phyloP scores from a whole-genome alignment of 2,329 filamentous ascomycete genomes.

The Sordariomycetes sp. region DNA sequence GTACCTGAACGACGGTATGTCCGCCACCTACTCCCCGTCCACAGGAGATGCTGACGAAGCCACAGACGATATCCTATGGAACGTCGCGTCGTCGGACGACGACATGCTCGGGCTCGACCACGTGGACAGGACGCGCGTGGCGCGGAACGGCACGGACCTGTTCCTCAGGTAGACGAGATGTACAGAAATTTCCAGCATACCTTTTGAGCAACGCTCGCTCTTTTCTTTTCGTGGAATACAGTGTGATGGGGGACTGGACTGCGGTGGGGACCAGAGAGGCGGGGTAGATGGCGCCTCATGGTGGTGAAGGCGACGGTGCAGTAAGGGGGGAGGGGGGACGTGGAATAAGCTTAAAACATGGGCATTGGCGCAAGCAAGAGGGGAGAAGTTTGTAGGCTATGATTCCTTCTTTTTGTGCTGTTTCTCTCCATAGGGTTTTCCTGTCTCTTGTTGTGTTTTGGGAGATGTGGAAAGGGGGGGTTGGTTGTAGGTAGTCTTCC shows the following conservation, averaged over 20 bases:
- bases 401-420: not conserved
- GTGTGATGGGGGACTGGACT: not conserved
- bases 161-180: conserved; percentile 28
- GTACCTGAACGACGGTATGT: conserved; percentile 78
- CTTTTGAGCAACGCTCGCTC: not conserved
- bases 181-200: not conserved
- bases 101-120: conserved; percentile 55
- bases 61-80: conserved; percentile 46
- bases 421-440: not conserved
- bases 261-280: not conserved
- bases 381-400: not conserved
- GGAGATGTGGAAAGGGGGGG: not conserved
- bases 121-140: conserved; percentile 42
- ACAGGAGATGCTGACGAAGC: conserved; percentile 9
- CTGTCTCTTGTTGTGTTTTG: not conserved
- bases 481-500: not conserved
- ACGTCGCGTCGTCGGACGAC: conserved; percentile 36
- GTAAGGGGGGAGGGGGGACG: not conserved
- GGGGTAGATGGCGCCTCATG: not conserved
- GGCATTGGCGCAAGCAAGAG: conserved; percentile 1
- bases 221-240: not conserved
- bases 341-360: not conserved
- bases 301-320: too few species aligned
- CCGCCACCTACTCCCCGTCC: conserved; percentile 2
- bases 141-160: conserved; percentile 49